Percentiles rank a stretch among this genome's conserved stretches.
Conservation (phyloP, 2,329 filamentous ascomycete genomes). For the Fusarium sp. region DNA sequence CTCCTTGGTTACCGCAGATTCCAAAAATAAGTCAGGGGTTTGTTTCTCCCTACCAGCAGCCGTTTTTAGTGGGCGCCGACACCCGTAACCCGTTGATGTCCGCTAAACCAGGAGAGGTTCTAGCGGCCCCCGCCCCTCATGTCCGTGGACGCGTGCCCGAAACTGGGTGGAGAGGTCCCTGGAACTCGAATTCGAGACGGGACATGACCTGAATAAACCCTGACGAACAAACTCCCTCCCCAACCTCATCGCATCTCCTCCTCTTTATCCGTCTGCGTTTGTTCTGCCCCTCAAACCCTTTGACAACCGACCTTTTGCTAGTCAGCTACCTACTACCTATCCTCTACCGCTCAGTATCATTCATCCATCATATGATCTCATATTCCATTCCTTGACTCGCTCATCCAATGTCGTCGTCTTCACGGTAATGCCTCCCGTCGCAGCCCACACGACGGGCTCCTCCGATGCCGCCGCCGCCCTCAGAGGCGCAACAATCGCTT, state of each 20-base stretch:
- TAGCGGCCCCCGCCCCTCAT: conserved; percentile 11
- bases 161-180: conserved; percentile 29
- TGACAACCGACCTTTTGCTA: no score
- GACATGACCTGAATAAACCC: conserved; percentile 9
- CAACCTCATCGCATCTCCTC: conserved; percentile 1
- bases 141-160: not conserved
- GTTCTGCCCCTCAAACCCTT: not conserved
- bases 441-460: conserved; percentile 43
- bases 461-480: conserved; percentile 58
- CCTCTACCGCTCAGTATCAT: not conserved
- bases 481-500: conserved; percentile 64
- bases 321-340: no score
- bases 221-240: conserved; percentile 1
- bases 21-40: conserved; percentile 38
- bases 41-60: conserved; percentile 12
- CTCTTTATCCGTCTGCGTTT: not conserved
- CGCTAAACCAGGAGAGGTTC: conserved; percentile 22
- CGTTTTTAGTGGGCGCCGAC: conserved; percentile 1
- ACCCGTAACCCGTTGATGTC: conserved; percentile 20
- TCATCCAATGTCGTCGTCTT: conserved; percentile 29
- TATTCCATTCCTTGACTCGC: conserved; percentile 13
- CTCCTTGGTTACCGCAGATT: conserved; percentile 8
- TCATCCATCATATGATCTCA: conserved; percentile 29
- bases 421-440: conserved; percentile 50
- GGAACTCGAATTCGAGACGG: conserved; percentile 8